Percentiles rank a stretch among this genome's conserved stretches.
Evolutionary conservation across 208 protist genomes (phyloP).

Genomic region (Polymyxa betae): DNA sequence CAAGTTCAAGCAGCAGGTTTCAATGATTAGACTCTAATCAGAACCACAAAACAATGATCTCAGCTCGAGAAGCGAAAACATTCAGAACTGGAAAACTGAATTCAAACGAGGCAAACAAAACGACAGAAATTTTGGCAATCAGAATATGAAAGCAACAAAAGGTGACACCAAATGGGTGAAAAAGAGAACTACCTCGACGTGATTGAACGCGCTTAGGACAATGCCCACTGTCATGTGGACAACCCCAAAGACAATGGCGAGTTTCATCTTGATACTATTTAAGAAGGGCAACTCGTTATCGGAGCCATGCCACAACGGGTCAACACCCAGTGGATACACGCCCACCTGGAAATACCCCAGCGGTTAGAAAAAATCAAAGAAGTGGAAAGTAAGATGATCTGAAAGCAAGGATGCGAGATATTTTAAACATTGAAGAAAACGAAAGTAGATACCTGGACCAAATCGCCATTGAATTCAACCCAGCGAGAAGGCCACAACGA

Average conservation of each 20-base stretch:
- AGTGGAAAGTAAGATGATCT: no score
- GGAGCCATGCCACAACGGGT: slow-evolving; percentile 68
- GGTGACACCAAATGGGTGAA: not conserved
- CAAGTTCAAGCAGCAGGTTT: no score
- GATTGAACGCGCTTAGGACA: slow-evolving; percentile 84
- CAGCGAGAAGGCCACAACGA: slow-evolving; percentile 59
- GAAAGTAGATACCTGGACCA: no score
- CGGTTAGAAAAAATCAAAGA: no score
- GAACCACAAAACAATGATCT: no score
- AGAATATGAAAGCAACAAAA: no score
- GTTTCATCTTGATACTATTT: slow-evolving; percentile 98
- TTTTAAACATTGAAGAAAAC: not conserved
- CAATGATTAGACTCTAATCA: no score
- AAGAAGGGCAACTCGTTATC: slow-evolving; percentile 94
- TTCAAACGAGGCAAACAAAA: no score
- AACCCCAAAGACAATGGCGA: slow-evolving; percentile 87
- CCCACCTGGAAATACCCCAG: not conserved
- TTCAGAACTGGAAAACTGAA: no score
- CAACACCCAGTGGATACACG: slow-evolving; percentile 74
- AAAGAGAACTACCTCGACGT: slow-evolving; percentile 68
- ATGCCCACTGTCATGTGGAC: slow-evolving; percentile 91
- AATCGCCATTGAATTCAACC: not conserved
- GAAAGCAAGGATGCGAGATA: no score
- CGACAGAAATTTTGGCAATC: no score
- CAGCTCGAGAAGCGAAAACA: no score